phyloP scores from a whole-genome alignment of 2,329 filamentous ascomycete genomes.

The Helicocarpus griseus region DNA sequence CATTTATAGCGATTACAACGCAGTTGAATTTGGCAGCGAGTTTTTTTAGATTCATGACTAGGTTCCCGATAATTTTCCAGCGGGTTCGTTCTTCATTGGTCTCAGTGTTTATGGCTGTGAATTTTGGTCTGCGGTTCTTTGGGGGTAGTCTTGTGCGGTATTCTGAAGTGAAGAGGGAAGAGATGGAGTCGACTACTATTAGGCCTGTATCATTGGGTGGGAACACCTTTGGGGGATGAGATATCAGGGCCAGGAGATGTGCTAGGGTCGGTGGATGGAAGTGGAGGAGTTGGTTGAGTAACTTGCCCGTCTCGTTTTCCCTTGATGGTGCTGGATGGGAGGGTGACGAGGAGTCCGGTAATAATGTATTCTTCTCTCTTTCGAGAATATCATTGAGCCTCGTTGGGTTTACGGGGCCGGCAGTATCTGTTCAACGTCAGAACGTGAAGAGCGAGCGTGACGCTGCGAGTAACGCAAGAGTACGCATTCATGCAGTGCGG shows the following conservation, averaged over 20 bases:
- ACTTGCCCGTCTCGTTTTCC: background rate
- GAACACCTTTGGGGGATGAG: conserved; percentile 54
- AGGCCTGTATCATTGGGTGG: conserved; percentile 56
- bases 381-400: conserved; percentile 42
- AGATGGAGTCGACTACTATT: conserved; percentile 68
- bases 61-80: conserved; percentile 56
- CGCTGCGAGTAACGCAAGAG: too few relatives aligned
- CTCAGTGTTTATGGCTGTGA: background rate
- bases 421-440: conserved; percentile 34
- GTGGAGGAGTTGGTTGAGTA: conserved; percentile 39
- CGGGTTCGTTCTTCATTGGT: conserved; percentile 11
- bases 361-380: conserved; percentile 7
- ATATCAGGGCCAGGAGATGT: conserved; percentile 62
- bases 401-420: conserved; percentile 37
- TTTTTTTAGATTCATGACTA: conserved; percentile 54
- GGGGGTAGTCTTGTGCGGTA: conserved; percentile 49
- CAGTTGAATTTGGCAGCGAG: conserved; percentile 64
- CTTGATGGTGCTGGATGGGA: conserved; percentile 1
- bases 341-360: background rate
- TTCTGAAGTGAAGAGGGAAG: conserved; percentile 64
- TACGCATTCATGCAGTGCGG: too few relatives aligned
- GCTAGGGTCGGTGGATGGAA: conserved; percentile 50
- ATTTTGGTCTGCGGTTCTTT: conserved; percentile 30
- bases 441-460: too few relatives aligned
- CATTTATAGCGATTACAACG: conserved; percentile 65